Conservation (phyloP, 2,329 filamentous ascomycete species). For the Diaporthe sp. region DNA sequence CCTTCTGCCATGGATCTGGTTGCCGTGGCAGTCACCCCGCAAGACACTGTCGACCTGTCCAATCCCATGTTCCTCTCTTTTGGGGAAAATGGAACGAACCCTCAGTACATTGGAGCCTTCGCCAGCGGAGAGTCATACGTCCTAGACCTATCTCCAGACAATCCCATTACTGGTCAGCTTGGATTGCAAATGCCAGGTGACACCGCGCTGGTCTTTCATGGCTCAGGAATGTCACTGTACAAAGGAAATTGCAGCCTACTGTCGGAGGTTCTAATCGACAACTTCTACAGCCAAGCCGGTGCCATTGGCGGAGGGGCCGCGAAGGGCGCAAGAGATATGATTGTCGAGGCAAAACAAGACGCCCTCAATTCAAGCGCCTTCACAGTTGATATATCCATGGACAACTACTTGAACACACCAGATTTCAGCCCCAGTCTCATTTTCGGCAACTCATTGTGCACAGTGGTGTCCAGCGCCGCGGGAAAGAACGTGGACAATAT, state of each 20-base stretch:
- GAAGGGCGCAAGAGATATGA: not conserved
- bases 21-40: conserved; percentile 39
- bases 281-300: conserved; percentile 42
- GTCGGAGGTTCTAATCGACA: conserved; percentile 40
- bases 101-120: conserved; percentile 42
- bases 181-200: conserved; percentile 39
- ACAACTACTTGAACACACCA: conserved; percentile 35
- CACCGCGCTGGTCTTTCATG: conserved; percentile 42
- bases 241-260: conserved; percentile 40
- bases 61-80: conserved; percentile 42
- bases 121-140: conserved; percentile 40
- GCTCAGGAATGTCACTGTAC: conserved; percentile 42
- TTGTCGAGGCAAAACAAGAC: conserved; percentile 24
- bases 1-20: conserved; percentile 40
- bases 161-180: conserved; percentile 40
- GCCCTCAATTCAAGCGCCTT: conserved; percentile 40
- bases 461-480: conserved; percentile 26
- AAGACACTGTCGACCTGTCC: conserved; percentile 34
- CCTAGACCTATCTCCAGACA: conserved; percentile 41
- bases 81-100: conserved; percentile 42
- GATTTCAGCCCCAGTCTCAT: conserved; percentile 38
- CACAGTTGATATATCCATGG: conserved; percentile 39
- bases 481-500: conserved; percentile 37
- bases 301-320: conserved; percentile 28
- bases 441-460: conserved; percentile 42